Evolutionary conservation across 805 yeast genomes (phyloP), one percentile per base, ranked within the genome.

Genomic region (Kluyveromyces aestuarii): DNA sequence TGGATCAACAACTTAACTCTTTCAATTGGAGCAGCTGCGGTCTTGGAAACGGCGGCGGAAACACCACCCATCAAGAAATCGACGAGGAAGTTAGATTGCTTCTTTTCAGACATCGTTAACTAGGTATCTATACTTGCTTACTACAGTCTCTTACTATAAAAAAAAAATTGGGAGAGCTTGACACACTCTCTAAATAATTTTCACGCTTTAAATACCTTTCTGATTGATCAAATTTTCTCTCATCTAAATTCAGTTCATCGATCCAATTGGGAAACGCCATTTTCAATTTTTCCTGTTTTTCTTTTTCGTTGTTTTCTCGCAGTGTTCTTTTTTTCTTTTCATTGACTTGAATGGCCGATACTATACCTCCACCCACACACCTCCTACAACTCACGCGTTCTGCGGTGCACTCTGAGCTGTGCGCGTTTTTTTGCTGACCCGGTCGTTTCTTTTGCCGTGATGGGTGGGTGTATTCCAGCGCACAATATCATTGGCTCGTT

Each of bases 51-150:
- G 68, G 96, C 96, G 77, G 96, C 96, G 77, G 96, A 88, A 63
- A 89, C 95, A 88, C 96, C 96, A 76, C 96, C 96, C 96, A 90
- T 88, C 75, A 87, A 67, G 81, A 87, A 87, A 71, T 82, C 85
- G 67, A 76, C 64, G 62, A 73, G 63, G 71, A 79, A 79, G 62
- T 72, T 68, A 53, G 81, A 60, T 57, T 61, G 56, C 44, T 55
- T 55, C 50, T 55, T 53, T 49, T 60, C 63, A 50, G 61, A 53
- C 63, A 58, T 60, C 45, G 44, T 53, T 41, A 16, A 7, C 41
- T 30, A 30, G 35, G 35, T 30, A 30, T 30, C 35, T 30, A 30
- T 30, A 10, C 35, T 30, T 30, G 14, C 35, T 13, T 13, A 3
- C 35, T 30, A 5, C 8, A 5, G 4, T 11, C 4, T 11, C 8